Percentiles rank a stretch among this genome's conserved stretches.
Evolutionary conservation across 495 filamentous ascomycete species (phyloP).

Genomic region (Evernia prunastri): DNA sequence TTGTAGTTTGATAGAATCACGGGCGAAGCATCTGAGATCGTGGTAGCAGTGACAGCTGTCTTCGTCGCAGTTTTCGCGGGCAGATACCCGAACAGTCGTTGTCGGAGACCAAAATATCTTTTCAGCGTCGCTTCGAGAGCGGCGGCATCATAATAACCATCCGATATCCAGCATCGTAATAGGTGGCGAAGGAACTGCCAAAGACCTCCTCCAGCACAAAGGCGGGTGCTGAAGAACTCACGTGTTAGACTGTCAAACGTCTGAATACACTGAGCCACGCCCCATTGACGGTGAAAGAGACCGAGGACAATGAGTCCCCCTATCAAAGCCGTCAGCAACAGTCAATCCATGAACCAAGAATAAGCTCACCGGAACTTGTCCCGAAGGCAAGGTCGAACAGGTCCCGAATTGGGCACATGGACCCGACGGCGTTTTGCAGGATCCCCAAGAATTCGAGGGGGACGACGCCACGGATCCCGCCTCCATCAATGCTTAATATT

Average conservation of each 20-base stretch:
- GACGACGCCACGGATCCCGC: conserved; percentile 9
- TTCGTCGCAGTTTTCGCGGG: not conserved
- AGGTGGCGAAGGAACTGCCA: not conserved
- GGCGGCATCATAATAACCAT: not conserved
- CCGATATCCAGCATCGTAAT: not conserved
- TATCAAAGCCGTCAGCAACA: too few relatives aligned
- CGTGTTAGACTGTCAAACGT: too few relatives aligned
- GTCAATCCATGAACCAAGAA: not conserved
- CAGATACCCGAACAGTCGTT: not conserved
- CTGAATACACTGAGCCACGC: too few relatives aligned
- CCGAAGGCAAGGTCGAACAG: conserved; percentile 12
- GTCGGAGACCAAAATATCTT: not conserved
- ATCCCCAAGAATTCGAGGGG: conserved; percentile 7
- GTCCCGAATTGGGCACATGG: not conserved
- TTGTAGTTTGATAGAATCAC: conserved; percentile 14
- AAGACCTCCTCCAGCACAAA: too few relatives aligned
- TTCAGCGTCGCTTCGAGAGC: not conserved
- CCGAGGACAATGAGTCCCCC: too few relatives aligned
- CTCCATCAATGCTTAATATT: conserved; percentile 13
- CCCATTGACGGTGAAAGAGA: too few relatives aligned
- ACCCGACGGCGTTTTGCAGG: not conserved
- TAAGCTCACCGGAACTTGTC: conserved; percentile 10
- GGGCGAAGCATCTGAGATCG: not conserved
- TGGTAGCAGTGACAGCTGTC: conserved; percentile 9
- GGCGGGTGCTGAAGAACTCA: too few relatives aligned